phyloP scores from a whole-genome alignment of 441 rosid genomes.

The Melastoma candidum region DNA sequence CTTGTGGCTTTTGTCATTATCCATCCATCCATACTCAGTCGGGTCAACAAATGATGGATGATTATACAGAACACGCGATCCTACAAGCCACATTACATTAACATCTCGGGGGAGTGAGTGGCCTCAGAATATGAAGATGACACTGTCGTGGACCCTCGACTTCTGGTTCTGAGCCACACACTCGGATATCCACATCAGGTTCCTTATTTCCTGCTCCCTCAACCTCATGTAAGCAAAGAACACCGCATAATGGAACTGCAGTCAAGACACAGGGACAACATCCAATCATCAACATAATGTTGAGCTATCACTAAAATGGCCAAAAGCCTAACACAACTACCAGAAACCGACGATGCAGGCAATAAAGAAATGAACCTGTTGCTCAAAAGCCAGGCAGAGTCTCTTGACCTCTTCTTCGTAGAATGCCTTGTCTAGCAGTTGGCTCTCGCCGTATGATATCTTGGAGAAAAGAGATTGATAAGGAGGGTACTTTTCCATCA shows the following conservation, averaged over 20 bases:
- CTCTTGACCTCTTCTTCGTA: constrained; percentile 97
- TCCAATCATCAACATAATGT: not conserved
- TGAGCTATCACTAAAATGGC: not conserved
- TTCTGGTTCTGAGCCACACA: constrained; percentile 99
- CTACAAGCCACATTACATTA: no score
- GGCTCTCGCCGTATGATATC: constrained; percentile 88
- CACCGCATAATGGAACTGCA: constrained; percentile 89
- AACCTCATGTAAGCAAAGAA: constrained; percentile 94
- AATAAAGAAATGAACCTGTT: constrained; percentile 44
- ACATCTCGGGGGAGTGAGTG: no score
- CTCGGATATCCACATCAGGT: constrained; percentile 95
- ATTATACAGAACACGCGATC: no score
- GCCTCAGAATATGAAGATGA: no score
- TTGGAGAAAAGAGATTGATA: constrained; percentile 78
- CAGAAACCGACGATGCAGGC: not conserved
- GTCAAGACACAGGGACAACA: constrained; percentile 11
- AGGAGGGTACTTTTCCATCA: constrained; percentile 89
- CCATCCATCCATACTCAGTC: no score
- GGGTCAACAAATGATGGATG: no score
- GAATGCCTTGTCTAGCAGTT: constrained; percentile 93
- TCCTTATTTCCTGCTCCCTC: constrained; percentile 97
- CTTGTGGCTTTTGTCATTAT: no score
- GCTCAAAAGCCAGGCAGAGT: constrained; percentile 93
- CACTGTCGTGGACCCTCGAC: constrained; percentile 16
- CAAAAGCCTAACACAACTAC: constrained; percentile 4